Conservation (phyloP, 2,329 filamentous ascomycete genomes). For the Acrodontium crateriforme region DNA sequence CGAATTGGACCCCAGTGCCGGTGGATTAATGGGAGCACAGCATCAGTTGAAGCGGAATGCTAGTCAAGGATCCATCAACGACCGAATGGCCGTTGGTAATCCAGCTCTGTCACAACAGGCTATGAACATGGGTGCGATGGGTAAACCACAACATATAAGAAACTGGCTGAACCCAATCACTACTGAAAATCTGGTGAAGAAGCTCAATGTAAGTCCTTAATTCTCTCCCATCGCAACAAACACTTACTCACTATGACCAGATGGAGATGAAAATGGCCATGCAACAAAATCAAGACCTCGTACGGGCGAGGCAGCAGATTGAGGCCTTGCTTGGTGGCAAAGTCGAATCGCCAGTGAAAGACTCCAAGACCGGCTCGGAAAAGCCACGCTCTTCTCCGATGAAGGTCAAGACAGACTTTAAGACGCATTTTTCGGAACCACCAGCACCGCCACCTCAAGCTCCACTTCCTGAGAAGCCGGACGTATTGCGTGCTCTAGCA, state of each 20-base stretch:
- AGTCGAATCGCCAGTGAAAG: conserved; percentile 27
- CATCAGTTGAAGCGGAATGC: conserved; percentile 48
- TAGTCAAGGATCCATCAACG: conserved; percentile 40
- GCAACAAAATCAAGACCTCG: conserved; percentile 74
- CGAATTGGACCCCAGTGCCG: conserved; percentile 66
- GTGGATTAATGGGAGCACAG: conserved; percentile 50
- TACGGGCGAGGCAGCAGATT: conserved; percentile 69
- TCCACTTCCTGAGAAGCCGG: conserved; percentile 84
- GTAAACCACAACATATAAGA: conserved; percentile 61
- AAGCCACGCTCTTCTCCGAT: conserved; percentile 30
- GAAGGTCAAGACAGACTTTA: conserved; percentile 58
- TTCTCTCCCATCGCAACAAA: conserved; percentile 1
- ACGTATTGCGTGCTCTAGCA: conserved; percentile 40
- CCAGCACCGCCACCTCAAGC: conserved; percentile 88
- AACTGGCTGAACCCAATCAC: conserved; percentile 82
- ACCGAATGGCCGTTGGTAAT: conserved; percentile 43
- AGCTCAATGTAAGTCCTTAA: conserved; percentile 52
- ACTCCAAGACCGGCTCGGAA: conserved; percentile 33
- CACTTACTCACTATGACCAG: conserved; percentile 41
- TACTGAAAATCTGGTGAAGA: conserved; percentile 88
- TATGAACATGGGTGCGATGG: conserved; percentile 43
- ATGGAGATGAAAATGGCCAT: conserved; percentile 87
- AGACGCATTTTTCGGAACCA: conserved; percentile 79
- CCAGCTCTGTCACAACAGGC: conserved; percentile 35
- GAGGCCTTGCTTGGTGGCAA: conserved; percentile 63